Conservation (phyloP, 192 early-diverging fungal genomes). For the Rhizophagus prolifer region DNA sequence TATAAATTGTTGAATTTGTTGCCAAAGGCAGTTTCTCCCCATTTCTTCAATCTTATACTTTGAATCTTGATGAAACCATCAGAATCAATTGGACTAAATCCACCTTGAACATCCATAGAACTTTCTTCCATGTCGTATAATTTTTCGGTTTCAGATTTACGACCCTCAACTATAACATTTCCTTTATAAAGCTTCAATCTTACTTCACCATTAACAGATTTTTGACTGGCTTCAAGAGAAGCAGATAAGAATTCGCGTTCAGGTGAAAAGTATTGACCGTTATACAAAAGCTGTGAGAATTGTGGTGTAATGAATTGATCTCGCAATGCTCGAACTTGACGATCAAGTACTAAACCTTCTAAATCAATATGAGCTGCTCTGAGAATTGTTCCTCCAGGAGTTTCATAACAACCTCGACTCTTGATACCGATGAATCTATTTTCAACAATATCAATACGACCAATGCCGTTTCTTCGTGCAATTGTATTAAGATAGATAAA, state of each 20-base stretch:
- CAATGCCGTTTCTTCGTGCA: conserved; percentile 95
- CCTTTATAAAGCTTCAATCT: conserved; percentile 98
- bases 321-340: conserved; percentile 90
- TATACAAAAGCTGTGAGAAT: conserved; percentile 81
- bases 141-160: conserved; percentile 70
- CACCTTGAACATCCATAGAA: conserved; percentile 92
- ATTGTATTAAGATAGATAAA: conserved; percentile 96
- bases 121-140: conserved; percentile 96
- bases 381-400: conserved; percentile 95
- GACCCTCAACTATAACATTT: conserved; percentile 83
- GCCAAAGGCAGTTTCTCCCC: conserved; percentile 37
- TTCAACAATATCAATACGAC: conserved; percentile 99
- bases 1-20: too few species aligned
- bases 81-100: conserved; percentile 89
- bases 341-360: conserved; percentile 93
- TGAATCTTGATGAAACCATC: conserved; percentile 99
- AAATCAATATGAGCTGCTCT: conserved; percentile 94
- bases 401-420: conserved; percentile 99
- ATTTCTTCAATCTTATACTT: conserved; percentile 92
- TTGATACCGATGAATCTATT: conserved; percentile 99
- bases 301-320: conserved; percentile 89
- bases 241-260: conserved; percentile 89
- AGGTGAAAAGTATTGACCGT: conserved; percentile 96
- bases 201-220: conserved; percentile 87
- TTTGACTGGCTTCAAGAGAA: conserved; percentile 80